phyloP scores from a whole-genome alignment of 1,284 basidiomycete species.

The Coniophora puteana region DNA sequence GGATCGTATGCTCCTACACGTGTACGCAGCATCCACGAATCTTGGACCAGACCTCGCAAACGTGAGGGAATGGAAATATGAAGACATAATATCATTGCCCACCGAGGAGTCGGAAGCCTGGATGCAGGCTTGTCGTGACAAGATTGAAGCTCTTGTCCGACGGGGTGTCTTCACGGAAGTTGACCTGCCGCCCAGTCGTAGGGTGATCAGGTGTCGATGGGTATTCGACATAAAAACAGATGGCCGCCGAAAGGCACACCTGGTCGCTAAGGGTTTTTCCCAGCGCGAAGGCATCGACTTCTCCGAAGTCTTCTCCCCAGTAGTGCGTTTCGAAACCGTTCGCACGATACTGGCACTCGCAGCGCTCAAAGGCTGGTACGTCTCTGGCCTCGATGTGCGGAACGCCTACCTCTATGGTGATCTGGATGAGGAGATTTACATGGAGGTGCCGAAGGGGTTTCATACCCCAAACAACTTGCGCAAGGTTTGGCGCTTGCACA shows the following conservation, averaged over 20 bases:
- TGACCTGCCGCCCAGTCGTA: slow-evolving; percentile 17
- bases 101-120: too few species aligned
- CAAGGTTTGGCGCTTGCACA: slow-evolving; percentile 1
- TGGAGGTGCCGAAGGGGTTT: slow-evolving; percentile 17
- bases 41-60: too few species aligned
- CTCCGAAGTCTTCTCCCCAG: slow-evolving; percentile 27
- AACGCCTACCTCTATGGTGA: slow-evolving; percentile 15
- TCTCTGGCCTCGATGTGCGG: slow-evolving; percentile 19
- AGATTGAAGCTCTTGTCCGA: too few species aligned
- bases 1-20: too few species aligned
- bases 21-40: too few species aligned
- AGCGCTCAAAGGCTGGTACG: slow-evolving; percentile 3
- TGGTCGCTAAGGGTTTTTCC: slow-evolving; percentile 16
- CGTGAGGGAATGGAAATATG: too few species aligned
- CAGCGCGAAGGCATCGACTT: slow-evolving; percentile 12
- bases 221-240: slow-evolving; percentile 36
- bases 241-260: slow-evolving; percentile 23
- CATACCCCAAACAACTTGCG: too few species aligned
- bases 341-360: slow-evolving; percentile 21
- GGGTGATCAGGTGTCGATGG: slow-evolving; percentile 28
- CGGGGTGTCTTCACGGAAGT: too few species aligned
- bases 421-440: slow-evolving; percentile 21
- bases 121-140: too few species aligned
- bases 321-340: slow-evolving; percentile 17
- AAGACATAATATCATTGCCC: too few species aligned